Evolutionary conservation across 2,329 filamentous ascomycete species (phyloP).

Genomic region (Gremmenia infestans): DNA sequence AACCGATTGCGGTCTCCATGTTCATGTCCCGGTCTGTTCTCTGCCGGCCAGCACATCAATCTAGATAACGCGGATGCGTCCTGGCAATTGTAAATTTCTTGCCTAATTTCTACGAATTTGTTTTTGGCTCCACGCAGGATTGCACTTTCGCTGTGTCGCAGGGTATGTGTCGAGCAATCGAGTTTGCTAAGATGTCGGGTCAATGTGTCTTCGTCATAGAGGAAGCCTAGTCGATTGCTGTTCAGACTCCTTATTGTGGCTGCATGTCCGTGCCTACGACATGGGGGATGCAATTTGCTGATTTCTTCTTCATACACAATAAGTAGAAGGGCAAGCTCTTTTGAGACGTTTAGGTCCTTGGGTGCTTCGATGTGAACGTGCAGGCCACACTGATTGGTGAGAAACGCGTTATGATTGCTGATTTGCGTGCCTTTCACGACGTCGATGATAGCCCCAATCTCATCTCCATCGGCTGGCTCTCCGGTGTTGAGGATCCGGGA

Average conservation of each 20-base stretch:
- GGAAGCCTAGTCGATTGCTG: conserved; percentile 20
- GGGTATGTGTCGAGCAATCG: conserved; percentile 1
- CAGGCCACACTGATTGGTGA: conserved; percentile 25
- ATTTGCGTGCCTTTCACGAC: conserved; percentile 3
- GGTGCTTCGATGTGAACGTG: conserved; percentile 25
- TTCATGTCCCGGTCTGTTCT: too few relatives aligned
- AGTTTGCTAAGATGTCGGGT: background rate
- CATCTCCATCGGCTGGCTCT: background rate
- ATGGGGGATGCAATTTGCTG: conserved; percentile 20
- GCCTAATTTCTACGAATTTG: background rate
- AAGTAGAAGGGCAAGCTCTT: conserved; percentile 21
- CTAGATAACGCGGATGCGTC: background rate
- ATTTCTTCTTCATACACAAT: conserved; percentile 27
- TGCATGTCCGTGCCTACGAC: conserved; percentile 16
- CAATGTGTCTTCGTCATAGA: background rate
- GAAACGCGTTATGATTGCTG: conserved; percentile 15
- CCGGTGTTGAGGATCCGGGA: conserved; percentile 17
- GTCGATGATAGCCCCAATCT: conserved; percentile 14
- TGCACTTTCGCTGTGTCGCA: background rate
- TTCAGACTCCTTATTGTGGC: conserved; percentile 7
- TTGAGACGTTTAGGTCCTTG: conserved; percentile 9
- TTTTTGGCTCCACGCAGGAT: background rate
- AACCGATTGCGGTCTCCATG: conserved; percentile 11
- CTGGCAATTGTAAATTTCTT: background rate
- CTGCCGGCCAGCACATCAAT: conserved; percentile 12